Conservation (phyloP, 2,329 filamentous ascomycete species). For the Ophiostoma perfectum region DNA sequence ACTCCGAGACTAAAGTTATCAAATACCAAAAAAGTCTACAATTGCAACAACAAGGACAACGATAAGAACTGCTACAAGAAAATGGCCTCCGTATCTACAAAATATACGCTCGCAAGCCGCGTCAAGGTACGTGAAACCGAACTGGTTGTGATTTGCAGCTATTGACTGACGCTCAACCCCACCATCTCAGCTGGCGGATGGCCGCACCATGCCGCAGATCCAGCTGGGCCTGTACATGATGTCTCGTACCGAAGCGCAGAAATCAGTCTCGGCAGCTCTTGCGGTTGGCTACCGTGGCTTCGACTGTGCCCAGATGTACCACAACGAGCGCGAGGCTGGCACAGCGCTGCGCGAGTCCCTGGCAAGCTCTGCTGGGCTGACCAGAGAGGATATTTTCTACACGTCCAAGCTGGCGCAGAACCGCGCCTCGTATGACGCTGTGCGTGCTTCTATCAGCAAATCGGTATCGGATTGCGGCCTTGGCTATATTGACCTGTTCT, state of each 20-base stretch:
- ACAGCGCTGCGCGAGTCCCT: slow-evolving; percentile 47
- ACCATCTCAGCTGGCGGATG: slow-evolving; percentile 52
- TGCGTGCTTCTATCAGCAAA: slow-evolving; percentile 59
- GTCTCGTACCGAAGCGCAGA: slow-evolving; percentile 53
- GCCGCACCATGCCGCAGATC: slow-evolving; percentile 61
- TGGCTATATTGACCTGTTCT: slow-evolving; percentile 72
- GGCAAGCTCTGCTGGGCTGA: slow-evolving; percentile 40
- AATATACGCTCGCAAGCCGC: slow-evolving; percentile 13
- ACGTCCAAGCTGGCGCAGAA: slow-evolving; percentile 72
- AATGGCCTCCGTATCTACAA: not conserved
- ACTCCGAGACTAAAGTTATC: not conserved
- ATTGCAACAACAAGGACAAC: too few relatives aligned
- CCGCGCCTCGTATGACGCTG: slow-evolving; percentile 60
- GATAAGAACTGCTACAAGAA: not conserved
- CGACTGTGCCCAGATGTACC: slow-evolving; percentile 51
- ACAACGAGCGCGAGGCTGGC: slow-evolving; percentile 68
- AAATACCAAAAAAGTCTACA: not conserved
- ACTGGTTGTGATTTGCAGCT: not conserved
- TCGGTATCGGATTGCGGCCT: slow-evolving; percentile 61
- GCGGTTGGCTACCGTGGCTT: slow-evolving; percentile 48
- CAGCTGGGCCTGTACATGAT: slow-evolving; percentile 72
- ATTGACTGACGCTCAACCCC: not conserved
- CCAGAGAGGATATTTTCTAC: slow-evolving; percentile 68
- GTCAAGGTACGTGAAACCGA: not conserved
- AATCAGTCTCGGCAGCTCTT: slow-evolving; percentile 54